Base-by-base conservation (phyloP, 108 stramenopile genomes). In the Nitzschia palea region DNA sequence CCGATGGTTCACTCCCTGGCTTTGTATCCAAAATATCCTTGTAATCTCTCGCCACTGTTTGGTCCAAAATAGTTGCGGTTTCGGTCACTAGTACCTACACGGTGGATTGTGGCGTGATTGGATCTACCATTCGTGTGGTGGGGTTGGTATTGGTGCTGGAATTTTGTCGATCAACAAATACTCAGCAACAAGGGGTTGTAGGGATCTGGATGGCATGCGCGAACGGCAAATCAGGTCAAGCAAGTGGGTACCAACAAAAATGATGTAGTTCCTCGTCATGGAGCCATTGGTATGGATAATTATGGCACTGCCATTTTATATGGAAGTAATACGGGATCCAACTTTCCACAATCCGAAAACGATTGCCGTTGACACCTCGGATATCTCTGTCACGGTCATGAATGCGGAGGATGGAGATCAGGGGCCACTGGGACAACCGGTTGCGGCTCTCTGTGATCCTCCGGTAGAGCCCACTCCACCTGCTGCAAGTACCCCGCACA, bases 271-370 rank as follows among this genome's bases (percentile, higher is more conserved):
- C 67, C 82, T 2, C 51, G 44, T 4, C 65, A 67, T 43, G 78
- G 78, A 2, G 78, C 76, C 12, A 18, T 80, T 5, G 31, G 10
- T 14, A 44, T 50, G 15, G 80, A 84, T 57, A 23, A 3, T 2
- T 26, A 55, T 18, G 82, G 74, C 5, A 69, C 80, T 68, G 71
- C 65, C 26, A 65, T 84, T 18, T 3, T 84, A 15, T 69, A 67
- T 36, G 83, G 83, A 23, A 66, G 75, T 27, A 84, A 79, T 20
- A 44, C 23, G 35, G 83, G 83, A 29, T 27, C 31, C 32, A 30
- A 80, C 12, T 76, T 68, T 35, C 79, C 79, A 14, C 10, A 34
- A 4, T 37, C 66, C 6, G 43, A 14, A 22, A 23, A 40, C 1
- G 55, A 64, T n/a, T 29, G 62, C 55, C 14, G 10, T 5, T 23